Evolutionary conservation across 768 basidiomycete species (phyloP).

Genomic region (Porphyrellus cyaneotinctus): DNA sequence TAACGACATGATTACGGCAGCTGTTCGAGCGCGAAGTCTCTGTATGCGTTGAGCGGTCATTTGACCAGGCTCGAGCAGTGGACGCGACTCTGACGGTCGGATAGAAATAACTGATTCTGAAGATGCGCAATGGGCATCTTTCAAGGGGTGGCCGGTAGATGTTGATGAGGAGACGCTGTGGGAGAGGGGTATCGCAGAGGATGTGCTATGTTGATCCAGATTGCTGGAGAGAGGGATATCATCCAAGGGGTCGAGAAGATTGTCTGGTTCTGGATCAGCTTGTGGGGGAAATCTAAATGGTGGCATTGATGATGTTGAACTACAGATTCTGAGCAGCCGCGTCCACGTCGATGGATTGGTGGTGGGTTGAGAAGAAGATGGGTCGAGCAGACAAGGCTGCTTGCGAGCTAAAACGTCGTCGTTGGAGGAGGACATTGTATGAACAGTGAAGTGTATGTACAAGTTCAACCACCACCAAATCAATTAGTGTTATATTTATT

Average conservation of each 20-base stretch:
- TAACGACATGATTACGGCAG: slow-evolving; percentile 23
- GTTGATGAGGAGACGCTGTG: slow-evolving; percentile 6
- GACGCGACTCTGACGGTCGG: slow-evolving; percentile 5
- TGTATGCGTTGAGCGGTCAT: slow-evolving; percentile 21
- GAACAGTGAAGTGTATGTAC: slow-evolving; percentile 19
- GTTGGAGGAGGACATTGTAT: slow-evolving; percentile 17
- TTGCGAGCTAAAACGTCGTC: slow-evolving; percentile 11
- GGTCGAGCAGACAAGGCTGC: not conserved
- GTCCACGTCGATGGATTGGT: slow-evolving; percentile 6
- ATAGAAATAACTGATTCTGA: not conserved
- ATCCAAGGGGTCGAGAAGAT: slow-evolving; percentile 6
- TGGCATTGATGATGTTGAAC: slow-evolving; percentile 13
- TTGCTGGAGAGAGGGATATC: slow-evolving; percentile 14
- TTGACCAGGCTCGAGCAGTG: slow-evolving; percentile 24
- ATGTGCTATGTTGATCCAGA: slow-evolving; percentile 16
- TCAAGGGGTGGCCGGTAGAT: not conserved
- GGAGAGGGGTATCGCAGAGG: slow-evolving; percentile 24
- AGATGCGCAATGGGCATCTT: slow-evolving; percentile 8
- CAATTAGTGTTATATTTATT: no score
- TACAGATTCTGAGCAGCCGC: slow-evolving; percentile 5
- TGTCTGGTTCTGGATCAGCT: slow-evolving; percentile 1
- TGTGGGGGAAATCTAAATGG: not conserved
- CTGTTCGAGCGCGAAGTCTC: slow-evolving; percentile 27
- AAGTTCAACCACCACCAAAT: slow-evolving; percentile 17
- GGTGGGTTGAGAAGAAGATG: slow-evolving; percentile 2